Base-by-base conservation (phyloP, 2,329 filamentous ascomycete genomes). In the Alternaria metachromatica region DNA sequence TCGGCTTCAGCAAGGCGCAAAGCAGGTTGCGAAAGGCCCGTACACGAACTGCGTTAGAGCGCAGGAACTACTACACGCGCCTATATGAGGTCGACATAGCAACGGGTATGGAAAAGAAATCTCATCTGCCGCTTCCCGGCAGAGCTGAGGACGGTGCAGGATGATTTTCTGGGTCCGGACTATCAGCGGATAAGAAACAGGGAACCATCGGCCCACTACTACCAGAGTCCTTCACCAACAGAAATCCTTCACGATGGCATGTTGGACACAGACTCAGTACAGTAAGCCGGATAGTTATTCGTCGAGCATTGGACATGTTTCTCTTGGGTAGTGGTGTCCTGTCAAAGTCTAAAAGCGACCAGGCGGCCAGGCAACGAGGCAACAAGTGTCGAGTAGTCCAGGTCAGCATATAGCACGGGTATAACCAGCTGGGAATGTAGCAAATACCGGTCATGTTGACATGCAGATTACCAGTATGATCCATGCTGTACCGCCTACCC, bases 361-460 rank as follows among this genome's bases (percentile, higher is more conserved):
- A 37, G 28, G 49, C 49, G 30, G 11, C 49, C 49, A 41, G 49
- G 49, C 30, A 53, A 25, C 49, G 10, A 23, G 49, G 30, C 28
- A 53, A 18, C 13, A 33, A 41, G 30, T n/a, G 2, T 21, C 21
- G 21, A 20, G 49, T 53, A 11, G 49, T 53, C 20, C 37, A 37
- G 30, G 45, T 41, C 49, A 41, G 28, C 30, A 28, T 53, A 41
- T 53, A 53, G 20, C 20, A 53, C 49, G 49, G 30, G 49, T 53
- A 53, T 23, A 53, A n/a, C 15, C 20, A 44, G 33, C 30, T 43
- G 49, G 49, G 28, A 13, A 51, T 13, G 48, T 23, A 30, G 49
- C 49, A 51, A 30, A 51, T 15, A n/a, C 37, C 12, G 55, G 18
- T 20, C 90, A 25, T 25, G 15, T 43, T 61, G 44, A 48, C 30